These are phyloP conservation scores for Allantophomopsis lycopodina DNA, from an alignment of 2,329 filamentous ascomycete genomes.

Conservation along the genomic window DNA sequence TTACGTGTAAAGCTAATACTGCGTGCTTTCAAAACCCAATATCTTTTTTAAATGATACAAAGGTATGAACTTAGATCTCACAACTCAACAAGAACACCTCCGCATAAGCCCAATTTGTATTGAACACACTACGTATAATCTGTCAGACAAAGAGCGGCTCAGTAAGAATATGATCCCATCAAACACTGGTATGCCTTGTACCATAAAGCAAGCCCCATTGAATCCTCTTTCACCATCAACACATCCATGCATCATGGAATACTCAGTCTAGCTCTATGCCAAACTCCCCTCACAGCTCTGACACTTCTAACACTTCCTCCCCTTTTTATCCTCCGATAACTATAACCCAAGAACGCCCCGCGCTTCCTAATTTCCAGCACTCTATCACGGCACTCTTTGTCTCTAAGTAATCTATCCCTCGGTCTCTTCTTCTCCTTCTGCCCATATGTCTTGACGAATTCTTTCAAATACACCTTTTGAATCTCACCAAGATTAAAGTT, in stretches of 20 bases:
- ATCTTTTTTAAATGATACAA: no score
- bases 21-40: no score
- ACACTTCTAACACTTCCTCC: background rate
- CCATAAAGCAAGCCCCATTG: no score
- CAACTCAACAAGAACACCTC: no score
- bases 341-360: slow-evolving; percentile 81
- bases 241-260: background rate
- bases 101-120: no score
- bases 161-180: no score
- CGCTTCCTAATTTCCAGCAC: slow-evolving; percentile 73
- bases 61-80: no score
- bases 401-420: slow-evolving; percentile 73
- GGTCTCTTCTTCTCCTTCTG: slow-evolving; percentile 61
- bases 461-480: slow-evolving; percentile 19
- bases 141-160: no score
- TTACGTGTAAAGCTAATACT: no score
- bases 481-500: slow-evolving; percentile 15
- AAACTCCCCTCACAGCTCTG: background rate
- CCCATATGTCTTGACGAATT: slow-evolving; percentile 18
- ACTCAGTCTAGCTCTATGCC: background rate
- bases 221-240: no score
- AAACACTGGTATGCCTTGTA: no score
- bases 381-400: slow-evolving; percentile 46
- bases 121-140: no score
- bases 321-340: slow-evolving; percentile 46